These are phyloP conservation scores for Coemansia sp. DNA, from an alignment of 192 early-diverging fungal species.

Conservation along the genomic window DNA sequence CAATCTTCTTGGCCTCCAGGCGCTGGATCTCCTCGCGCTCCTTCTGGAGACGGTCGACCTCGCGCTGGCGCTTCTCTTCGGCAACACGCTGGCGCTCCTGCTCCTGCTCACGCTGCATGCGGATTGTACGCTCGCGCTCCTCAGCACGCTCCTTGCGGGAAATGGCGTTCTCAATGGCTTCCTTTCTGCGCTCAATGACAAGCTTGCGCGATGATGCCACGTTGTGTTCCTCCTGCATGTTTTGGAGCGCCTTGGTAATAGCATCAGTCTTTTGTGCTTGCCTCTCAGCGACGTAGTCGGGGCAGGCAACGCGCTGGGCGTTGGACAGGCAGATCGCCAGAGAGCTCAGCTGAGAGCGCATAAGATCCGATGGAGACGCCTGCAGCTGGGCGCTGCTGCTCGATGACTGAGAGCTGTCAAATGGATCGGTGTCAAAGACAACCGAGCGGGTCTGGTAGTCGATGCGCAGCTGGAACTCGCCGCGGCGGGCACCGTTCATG, in stretches of 20 bases:
- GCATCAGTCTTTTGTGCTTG: conserved; percentile 66
- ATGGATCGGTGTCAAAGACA: conserved; percentile 91
- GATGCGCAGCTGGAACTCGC: conserved; percentile 92
- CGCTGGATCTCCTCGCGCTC: conserved; percentile 79
- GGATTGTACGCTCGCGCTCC: conserved; percentile 71
- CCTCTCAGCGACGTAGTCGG: conserved; percentile 66
- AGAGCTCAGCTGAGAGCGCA: conserved; percentile 88
- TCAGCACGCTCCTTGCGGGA: conserved; percentile 83
- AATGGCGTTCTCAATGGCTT: conserved; percentile 70
- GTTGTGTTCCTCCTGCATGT: conserved; percentile 81
- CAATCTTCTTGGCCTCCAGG: conserved; percentile 80
- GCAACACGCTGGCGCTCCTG: conserved; percentile 75
- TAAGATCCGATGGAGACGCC: conserved; percentile 83
- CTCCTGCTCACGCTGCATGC: conserved; percentile 77
- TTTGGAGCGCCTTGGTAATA: conserved; percentile 69
- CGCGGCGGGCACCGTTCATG: conserved; percentile 95
- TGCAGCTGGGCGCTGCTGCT: conserved; percentile 82
- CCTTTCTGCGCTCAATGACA: conserved; percentile 86
- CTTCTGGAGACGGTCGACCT: conserved; percentile 73
- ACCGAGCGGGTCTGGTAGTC: conserved; percentile 89
- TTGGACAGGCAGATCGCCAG: conserved; percentile 84
- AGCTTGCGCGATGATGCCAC: conserved; percentile 71
- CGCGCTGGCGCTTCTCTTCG: conserved; percentile 84
- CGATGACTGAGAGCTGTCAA: conserved; percentile 72
- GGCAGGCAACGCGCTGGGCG: conserved; percentile 82